Base-by-base conservation (phyloP, 2,329 filamentous ascomycete genomes). In the Lanzia echinophila region DNA sequence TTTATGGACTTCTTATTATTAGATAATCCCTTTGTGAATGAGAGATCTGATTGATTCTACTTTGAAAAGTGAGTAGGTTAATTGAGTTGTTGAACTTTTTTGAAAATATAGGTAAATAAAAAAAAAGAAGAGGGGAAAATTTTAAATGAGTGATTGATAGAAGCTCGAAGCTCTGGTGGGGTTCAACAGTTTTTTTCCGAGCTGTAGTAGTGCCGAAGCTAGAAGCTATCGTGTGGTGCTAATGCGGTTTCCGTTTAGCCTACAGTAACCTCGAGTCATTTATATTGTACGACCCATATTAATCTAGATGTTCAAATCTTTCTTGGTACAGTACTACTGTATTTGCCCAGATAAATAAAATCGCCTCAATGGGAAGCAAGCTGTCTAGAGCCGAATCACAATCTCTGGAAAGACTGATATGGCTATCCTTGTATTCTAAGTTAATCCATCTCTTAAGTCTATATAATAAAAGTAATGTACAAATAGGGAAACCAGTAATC, bases 231-330 rank as follows among this genome's bases (percentile, higher is more conserved):
- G 41, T 44, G 41, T 44, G 22, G 3, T n/a, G 24, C 43, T 53
- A 53, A 53, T 48, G 36, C 44, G 38, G 6, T 46, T 48, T 34
- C 12, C 17, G 44, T 41, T 53, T 53, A 53, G 50, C 20, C 33
- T 31, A n/a, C n/a, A n/a, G n/a, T n/a, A 7, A 17, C 17, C 12
- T 15, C 8, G 15, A 48, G 28, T 41, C n/a, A n/a, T n/a, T n/a
- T n/a, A n/a, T 17, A 47, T 41, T 48, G 34, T 33, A 32, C n/a
- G 50, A 42, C 34, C 50, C 50, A 47, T 31, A 43, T 50, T 44
- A 34, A 15, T 4, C 4, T 28, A n/a, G n/a, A n/a, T n/a, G 17
- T 44, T 12, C 17, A 50, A 19, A 12, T 43, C 36, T 50, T 8
- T 50, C 38, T 50, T 50, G 28, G 19, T 44, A 15, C n/a, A n/a